phyloP scores from a whole-genome alignment of 2,329 filamentous ascomycete genomes.

The Penicillium sp. region DNA sequence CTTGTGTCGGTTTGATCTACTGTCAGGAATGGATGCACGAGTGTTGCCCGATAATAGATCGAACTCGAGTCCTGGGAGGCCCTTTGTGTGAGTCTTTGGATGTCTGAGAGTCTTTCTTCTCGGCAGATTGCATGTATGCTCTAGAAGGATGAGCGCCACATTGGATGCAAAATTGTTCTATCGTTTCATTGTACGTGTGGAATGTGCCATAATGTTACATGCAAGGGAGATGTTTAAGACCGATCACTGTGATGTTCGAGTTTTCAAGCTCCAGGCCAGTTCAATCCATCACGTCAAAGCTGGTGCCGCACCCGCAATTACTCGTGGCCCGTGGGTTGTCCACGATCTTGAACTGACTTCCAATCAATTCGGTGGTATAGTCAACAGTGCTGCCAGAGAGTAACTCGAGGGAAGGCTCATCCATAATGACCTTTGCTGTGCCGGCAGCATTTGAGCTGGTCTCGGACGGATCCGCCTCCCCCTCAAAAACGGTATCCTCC shows the following conservation, averaged over 20 bases:
- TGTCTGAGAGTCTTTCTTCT: too few species aligned
- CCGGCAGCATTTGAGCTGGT: slow-evolving; percentile 37
- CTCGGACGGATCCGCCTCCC: slow-evolving; percentile 39
- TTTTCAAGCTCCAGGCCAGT: neutral
- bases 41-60: neutral
- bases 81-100: too few species aligned
- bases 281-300: slow-evolving; percentile 80
- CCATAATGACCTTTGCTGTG: slow-evolving; percentile 76
- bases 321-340: slow-evolving; percentile 89
- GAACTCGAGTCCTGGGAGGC: neutral
- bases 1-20: too few species aligned
- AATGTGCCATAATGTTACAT: slow-evolving; percentile 14
- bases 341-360: slow-evolving; percentile 90
- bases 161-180: slow-evolving; percentile 16
- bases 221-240: slow-evolving; percentile 6
- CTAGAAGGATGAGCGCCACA: slow-evolving; percentile 17
- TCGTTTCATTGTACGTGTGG: slow-evolving; percentile 4
- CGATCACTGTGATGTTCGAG: neutral
- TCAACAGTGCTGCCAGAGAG: slow-evolving; percentile 92
- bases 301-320: slow-evolving; percentile 94
- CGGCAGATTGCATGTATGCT: too few species aligned
- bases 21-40: too few species aligned
- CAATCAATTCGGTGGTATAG: slow-evolving; percentile 92
- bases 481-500: slow-evolving; percentile 85
- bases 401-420: slow-evolving; percentile 78